Base-by-base conservation (phyloP, 176 grass and related monocot species). In the Lolium rigidum region DNA sequence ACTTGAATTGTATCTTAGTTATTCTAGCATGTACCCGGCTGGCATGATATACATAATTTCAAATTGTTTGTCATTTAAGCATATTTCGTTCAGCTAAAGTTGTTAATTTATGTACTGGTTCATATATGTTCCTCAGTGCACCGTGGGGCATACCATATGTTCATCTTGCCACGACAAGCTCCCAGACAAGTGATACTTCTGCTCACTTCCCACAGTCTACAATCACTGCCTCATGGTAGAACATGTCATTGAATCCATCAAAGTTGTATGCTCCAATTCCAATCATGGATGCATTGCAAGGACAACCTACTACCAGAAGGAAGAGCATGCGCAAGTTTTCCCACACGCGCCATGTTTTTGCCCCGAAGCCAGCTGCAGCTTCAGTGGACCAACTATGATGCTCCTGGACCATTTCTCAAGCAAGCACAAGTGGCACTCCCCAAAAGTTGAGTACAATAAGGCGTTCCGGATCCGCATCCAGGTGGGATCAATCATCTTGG, bases 141-240 rank as follows among this genome's bases (percentile, higher is more conserved):
- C 37, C 2, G 18, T 71, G 37, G 68, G 68, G 20, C 68, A 71
- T 44, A 21, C 68, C 38, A 44, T 71, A 44, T 71, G 68, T 71
- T n/a, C 38, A 9, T 71, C 18, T 13, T 81, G 79, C 44, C 61
- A n/a, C 31, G 44, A 31, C 61, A 51, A 50, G 79, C 61, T 51
- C 9, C 12, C 0, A 0, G 61, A 37, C 16, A 81, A 35, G 61
- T 51, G 79, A 9, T 24, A 2, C 21, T 4, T 80, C 13, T 51
- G 61, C 78, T 50, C 61, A 56, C 21, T 63, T 14, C 7, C 56
- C 3, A 43, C 38, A 3, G 14, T 3, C n/a, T 63, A 63, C 39
- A 46, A 47, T 3, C 12, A 57, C 57, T 79, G 57, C 21, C 41
- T 3, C 61, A 64, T 48, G 24, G 60, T 80, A 5, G 78, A 80